A percentile compares a stretch with the other conserved stretches of the same genome.
Conservation (phyloP, 225 moss, liverwort and hornwort genomes). For the Bryum argenteum region DNA sequence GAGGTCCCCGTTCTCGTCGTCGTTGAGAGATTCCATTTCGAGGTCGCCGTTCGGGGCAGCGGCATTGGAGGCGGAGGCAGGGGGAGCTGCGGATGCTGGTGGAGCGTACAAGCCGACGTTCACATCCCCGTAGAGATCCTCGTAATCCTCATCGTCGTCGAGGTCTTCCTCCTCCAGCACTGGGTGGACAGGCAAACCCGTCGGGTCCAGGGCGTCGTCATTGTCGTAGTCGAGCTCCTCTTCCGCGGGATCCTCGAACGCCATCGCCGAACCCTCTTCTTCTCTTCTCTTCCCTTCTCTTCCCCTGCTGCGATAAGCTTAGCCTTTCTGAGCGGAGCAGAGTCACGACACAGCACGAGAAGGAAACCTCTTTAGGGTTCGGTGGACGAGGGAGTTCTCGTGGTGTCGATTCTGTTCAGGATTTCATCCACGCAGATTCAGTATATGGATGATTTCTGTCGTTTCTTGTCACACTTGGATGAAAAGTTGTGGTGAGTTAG, state of each 20-base stretch:
- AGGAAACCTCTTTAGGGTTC: constrained; percentile 21
- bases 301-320: not conserved
- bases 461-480: no score
- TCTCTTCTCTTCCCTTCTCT: no score
- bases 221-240: constrained; percentile 99
- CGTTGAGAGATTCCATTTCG: constrained; percentile 40
- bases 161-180: constrained; percentile 75
- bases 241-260: constrained; percentile 76
- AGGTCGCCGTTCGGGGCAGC: constrained; percentile 54
- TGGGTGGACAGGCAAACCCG: constrained; percentile 39
- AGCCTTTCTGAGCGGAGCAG: not conserved
- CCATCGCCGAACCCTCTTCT: constrained; percentile 47
- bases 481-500: no score
- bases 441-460: no score
- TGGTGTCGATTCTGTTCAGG: no score
- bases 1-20: constrained; percentile 37
- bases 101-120: constrained; percentile 63
- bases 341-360: not conserved
- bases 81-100: constrained; percentile 29
- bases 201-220: constrained; percentile 64
- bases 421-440: no score
- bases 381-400: no score
- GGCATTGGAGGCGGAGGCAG: constrained; percentile 25
- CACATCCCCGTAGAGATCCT: constrained; percentile 93
- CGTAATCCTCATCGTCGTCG: constrained; percentile 90